Evolutionary conservation across 2,329 filamentous ascomycete species (phyloP), one percentile per base, ranked within the genome.

Genomic region (Clarireedia homoeocarpa): DNA sequence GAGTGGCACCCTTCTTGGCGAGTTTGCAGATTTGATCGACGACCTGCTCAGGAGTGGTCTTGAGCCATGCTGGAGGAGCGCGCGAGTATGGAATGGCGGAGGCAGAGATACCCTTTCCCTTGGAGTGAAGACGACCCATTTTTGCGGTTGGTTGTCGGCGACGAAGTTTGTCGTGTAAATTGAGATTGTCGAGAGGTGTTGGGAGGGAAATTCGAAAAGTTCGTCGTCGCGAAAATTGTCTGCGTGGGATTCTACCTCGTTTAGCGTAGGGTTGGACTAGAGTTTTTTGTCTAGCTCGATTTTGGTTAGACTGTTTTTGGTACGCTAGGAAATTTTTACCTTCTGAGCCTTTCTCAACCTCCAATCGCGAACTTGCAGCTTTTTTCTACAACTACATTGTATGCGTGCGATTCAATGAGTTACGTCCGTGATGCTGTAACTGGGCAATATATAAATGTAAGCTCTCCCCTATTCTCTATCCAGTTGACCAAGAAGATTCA

Each of bases 21-120:
- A 97, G 88, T 83, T 95, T 95, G 81, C 88, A 91, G 81, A 99
- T 99, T 82, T 97, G 91, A 75, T 99, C 94, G 70, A 96, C 90
- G 75, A 99, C 91, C 81, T 95, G 90, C 72, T 96, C 91, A 73
- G 94, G 91, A 70, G 91, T 96, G 80, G 90, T 95, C 88, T 99
- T 99, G 78, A 97, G 82, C 94, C 94, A 99, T 69, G 91, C 83
- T 62, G 94, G 92, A 65, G 91, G 75, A 70, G 83, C 85, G 80
- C 94, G 92, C 68, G 90, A 96, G 86, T 97, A 99, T 73, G 95
- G 94, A 78, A 97, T 80, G 72, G 94, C 90, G 63, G 90, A 96
- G 79, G 89, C 79, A 68, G 90, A 91, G 80, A 99, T 99, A 78
- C 94, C 95, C 89, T 97, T 97, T 82, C 94, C 92, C 73, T 96